Evolutionary conservation across 257 asterid species (phyloP).

Genomic region (Gardenia jasminoides): DNA sequence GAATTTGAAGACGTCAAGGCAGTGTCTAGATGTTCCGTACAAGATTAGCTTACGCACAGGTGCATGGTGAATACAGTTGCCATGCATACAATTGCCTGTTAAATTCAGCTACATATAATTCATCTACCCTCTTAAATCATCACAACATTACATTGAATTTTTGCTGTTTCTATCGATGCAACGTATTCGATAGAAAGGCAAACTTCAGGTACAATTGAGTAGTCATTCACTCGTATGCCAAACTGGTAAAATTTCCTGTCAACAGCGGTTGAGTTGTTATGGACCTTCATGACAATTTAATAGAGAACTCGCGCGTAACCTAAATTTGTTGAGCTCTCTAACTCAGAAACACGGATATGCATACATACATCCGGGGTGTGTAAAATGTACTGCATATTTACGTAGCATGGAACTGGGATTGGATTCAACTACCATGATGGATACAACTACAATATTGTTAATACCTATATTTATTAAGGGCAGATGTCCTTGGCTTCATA

Average conservation of each 20-base stretch:
- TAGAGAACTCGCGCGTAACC: not conserved
- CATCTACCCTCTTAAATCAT: conserved; percentile 1
- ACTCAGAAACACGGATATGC: too few species aligned
- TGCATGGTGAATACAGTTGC: not conserved
- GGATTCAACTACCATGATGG: not conserved
- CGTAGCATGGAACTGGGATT: not conserved
- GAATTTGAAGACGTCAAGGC: not conserved
- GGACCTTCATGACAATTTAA: not conserved
- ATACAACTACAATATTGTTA: not conserved
- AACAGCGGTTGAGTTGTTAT: not conserved
- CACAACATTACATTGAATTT: not conserved
- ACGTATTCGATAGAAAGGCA: not conserved
- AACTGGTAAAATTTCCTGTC: not conserved
- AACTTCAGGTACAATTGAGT: not conserved
- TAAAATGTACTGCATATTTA: not conserved
- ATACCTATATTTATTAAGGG: not conserved
- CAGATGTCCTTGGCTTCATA: not conserved
- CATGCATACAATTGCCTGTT: not conserved
- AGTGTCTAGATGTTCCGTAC: not conserved
- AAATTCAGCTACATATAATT: not conserved
- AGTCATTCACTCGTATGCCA: not conserved
- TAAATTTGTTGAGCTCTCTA: too few species aligned
- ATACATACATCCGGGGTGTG: not conserved
- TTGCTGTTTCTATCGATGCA: not conserved
- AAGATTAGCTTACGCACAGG: not conserved